A percentile compares a stretch with the other conserved stretches of the same genome.
Evolutionary conservation across 805 yeast species (phyloP).

Genomic region (Debaryomyces prosopidis): DNA sequence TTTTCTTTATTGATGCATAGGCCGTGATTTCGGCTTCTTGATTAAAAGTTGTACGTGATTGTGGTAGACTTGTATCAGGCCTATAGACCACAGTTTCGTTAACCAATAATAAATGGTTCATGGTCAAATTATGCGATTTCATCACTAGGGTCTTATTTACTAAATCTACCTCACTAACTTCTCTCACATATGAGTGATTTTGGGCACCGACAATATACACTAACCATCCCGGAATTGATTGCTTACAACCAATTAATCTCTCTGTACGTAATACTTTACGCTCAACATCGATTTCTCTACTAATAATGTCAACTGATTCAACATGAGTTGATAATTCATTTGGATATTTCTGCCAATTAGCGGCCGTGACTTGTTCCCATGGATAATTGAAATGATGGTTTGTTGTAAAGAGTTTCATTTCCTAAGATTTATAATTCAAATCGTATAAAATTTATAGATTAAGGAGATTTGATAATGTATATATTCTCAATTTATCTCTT

Average conservation of each 20-base stretch:
- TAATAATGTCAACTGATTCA: slow-evolving; percentile 84
- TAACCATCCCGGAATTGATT: slow-evolving; percentile 84
- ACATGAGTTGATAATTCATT: slow-evolving; percentile 91
- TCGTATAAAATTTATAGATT: background rate
- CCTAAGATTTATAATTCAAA: background rate
- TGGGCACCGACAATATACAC: slow-evolving; percentile 69
- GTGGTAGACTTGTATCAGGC: slow-evolving; percentile 62
- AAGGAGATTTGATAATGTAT: background rate
- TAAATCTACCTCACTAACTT: slow-evolving; percentile 82
- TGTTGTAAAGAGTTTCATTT: slow-evolving; percentile 79
- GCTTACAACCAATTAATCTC: slow-evolving; percentile 85
- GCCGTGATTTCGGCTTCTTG: slow-evolving; percentile 93
- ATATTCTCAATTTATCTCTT: background rate
- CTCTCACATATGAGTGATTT: slow-evolving; percentile 79
- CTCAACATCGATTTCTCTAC: slow-evolving; percentile 62
- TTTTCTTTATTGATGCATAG: slow-evolving; percentile 62
- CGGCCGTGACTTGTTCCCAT: slow-evolving; percentile 94
- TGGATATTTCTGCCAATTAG: slow-evolving; percentile 97
- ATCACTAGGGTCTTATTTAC: slow-evolving; percentile 61
- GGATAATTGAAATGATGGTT: slow-evolving; percentile 73
- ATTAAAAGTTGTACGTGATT: slow-evolving; percentile 56
- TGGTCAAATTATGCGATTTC: slow-evolving; percentile 86
- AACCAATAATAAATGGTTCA: slow-evolving; percentile 71
- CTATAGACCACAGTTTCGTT: slow-evolving; percentile 82
- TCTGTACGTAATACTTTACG: slow-evolving; percentile 65